Evolutionary conservation across 176 grass and related monocot genomes (phyloP), one percentile per base, ranked within the genome.

Genomic region (Saccharum officinarum): DNA sequence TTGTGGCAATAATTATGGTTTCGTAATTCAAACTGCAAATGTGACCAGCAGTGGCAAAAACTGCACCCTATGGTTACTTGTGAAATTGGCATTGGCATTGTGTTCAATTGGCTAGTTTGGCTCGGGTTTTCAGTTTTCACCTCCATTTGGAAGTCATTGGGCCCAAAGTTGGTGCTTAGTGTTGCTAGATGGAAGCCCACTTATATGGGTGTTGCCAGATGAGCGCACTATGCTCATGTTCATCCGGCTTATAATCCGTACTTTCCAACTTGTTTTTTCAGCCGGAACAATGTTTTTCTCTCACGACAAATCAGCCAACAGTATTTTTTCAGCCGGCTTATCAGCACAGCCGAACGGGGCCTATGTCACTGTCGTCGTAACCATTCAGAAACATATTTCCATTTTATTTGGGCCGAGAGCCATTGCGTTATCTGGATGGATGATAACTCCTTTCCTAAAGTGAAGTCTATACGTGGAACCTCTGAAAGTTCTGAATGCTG

Each of bases 1-100:
- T 72, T 47, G 30, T 75, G 67, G 33, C 8, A 87, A 90, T 87
- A 87, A 83, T 83, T 36, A 34, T 66, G 66, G 54, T 47, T 86
- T 39, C 14, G 54, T 69, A 70, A 8, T 87, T 9, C 46, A 70
- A 75, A 44, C 69, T 80, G 80, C 62, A 10, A 42, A 30, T 80
- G 59, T 37, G 46, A 31, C 8, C 37, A 79, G 69, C 13, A 49
- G 47, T 62, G 20, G 16, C 26, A 80, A 18, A 63, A 23, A 31
- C 15, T 4, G 8, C 37, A 67, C 31, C 10, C 15, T 28, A 41
- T 86, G 36, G 3, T 10, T 78, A 38, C 10, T 57, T 54, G 14
- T 71, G 13, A 66, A 46, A n/a, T n/a, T n/a, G n/a, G n/a, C n/a
- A 45, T 42, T 33, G 25, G 26, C 55, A 60, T 23, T 60, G 55